phyloP scores from a whole-genome alignment of 2,329 filamentous ascomycete genomes.

The Diaporthe nobilis region DNA sequence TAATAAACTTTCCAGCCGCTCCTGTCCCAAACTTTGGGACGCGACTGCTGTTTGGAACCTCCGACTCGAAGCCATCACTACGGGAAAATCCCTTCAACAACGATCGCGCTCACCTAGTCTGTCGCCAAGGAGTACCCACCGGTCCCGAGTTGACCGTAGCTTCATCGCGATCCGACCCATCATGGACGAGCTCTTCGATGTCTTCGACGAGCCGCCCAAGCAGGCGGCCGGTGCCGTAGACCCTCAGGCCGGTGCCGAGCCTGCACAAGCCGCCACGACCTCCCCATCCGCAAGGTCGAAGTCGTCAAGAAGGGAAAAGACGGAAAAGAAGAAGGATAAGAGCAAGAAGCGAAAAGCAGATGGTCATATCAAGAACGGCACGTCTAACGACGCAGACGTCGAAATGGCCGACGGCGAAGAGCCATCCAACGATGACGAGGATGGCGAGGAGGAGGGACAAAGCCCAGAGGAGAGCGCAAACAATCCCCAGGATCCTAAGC shows the following conservation, averaged over 20 bases:
- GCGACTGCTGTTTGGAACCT: neutral
- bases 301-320: slow-evolving; percentile 53
- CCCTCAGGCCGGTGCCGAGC: slow-evolving; percentile 51
- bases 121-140: neutral
- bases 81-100: neutral
- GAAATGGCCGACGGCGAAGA: slow-evolving; percentile 61
- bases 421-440: slow-evolving; percentile 56
- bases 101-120: neutral
- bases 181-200: slow-evolving; percentile 87
- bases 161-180: slow-evolving; percentile 16
- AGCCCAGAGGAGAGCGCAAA: slow-evolving; percentile 49
- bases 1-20: slow-evolving; percentile 3
- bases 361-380: slow-evolving; percentile 76
- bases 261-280: slow-evolving; percentile 42
- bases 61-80: neutral
- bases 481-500: slow-evolving; percentile 70
- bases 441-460: slow-evolving; percentile 49
- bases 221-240: slow-evolving; percentile 65
- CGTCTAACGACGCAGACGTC: slow-evolving; percentile 54
- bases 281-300: slow-evolving; percentile 42
- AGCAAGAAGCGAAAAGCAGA: slow-evolving; percentile 91
- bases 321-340: slow-evolving; percentile 67
- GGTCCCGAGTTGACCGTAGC: neutral
- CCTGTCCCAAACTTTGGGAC: neutral
- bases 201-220: slow-evolving; percentile 79